Evolutionary conservation across 192 early-diverging fungal genomes (phyloP).

Genomic region (Linnemannia hyalina): DNA sequence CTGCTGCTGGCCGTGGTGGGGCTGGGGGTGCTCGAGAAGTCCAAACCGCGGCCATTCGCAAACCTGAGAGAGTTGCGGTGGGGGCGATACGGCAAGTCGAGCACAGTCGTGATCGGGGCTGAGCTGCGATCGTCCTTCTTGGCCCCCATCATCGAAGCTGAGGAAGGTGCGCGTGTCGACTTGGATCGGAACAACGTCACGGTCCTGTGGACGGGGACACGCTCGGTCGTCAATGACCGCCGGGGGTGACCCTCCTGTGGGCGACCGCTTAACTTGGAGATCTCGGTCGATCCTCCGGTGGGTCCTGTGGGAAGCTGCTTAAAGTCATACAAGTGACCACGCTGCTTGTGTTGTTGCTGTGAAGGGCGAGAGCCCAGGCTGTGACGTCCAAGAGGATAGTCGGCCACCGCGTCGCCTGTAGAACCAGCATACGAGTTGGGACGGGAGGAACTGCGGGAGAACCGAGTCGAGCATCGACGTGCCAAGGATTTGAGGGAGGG

Average conservation of each 20-base stretch:
- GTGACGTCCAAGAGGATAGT: constrained; percentile 3
- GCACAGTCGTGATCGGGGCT: background rate
- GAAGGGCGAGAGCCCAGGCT: constrained; percentile 10
- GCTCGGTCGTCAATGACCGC: background rate
- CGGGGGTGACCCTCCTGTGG: background rate
- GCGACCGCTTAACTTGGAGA: background rate
- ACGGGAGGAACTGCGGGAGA: constrained; percentile 12
- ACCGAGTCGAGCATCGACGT: constrained; percentile 36
- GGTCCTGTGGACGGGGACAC: constrained; percentile 14
- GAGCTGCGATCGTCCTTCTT: background rate
- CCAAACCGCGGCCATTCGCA: constrained; percentile 17
- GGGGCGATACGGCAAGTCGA: background rate
- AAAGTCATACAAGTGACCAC: constrained; percentile 39
- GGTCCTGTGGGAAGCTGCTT: constrained; percentile 36
- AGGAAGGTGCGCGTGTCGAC: constrained; percentile 15
- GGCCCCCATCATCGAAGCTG: background rate
- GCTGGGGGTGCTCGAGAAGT: constrained; percentile 8
- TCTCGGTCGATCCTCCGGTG: constrained; percentile 26
- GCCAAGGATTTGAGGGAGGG: constrained; percentile 36
- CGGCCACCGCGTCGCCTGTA: background rate
- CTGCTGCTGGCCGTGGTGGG: background rate
- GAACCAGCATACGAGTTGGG: constrained; percentile 21
- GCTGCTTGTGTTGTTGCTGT: background rate
- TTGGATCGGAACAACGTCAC: constrained; percentile 24
- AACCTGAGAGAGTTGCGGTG: constrained; percentile 24